Evolutionary conservation across 768 basidiomycete species (phyloP).

Genomic region (Leccinum aurantiacum): DNA sequence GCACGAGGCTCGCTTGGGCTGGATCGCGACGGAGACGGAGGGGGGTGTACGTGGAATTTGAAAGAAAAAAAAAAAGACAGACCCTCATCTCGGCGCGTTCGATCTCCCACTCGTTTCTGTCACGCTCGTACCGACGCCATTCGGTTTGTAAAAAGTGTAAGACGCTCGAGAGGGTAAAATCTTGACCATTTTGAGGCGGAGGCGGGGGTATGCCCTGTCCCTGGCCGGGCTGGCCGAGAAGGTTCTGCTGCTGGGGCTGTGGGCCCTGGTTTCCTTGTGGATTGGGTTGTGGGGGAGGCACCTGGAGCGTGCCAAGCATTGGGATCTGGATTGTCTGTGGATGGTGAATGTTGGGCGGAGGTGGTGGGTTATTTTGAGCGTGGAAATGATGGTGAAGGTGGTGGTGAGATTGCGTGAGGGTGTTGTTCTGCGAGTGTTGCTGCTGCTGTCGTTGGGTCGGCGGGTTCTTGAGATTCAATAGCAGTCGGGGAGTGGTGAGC

Average conservation of each 20-base stretch:
- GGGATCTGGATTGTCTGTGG: conserved; percentile 51
- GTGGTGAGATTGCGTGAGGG: conserved; percentile 27
- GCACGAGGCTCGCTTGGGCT: not conserved
- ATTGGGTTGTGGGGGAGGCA: conserved; percentile 52
- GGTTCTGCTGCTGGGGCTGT: conserved; percentile 56
- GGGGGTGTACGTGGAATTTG: not conserved
- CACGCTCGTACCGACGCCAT: conserved; percentile 96
- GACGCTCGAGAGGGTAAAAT: conserved; percentile 90
- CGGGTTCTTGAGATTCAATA: conserved; percentile 33
- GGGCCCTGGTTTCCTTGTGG: conserved; percentile 38
- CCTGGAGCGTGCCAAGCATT: conserved; percentile 75
- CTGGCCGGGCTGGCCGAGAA: conserved; percentile 54
- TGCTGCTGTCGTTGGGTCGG: conserved; percentile 27
- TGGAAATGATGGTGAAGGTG: conserved; percentile 34
- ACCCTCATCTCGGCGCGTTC: conserved; percentile 99
- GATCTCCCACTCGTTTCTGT: conserved; percentile 99
- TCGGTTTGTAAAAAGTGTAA: conserved; percentile 98
- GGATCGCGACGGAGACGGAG: conserved; percentile 1
- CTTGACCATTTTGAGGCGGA: conserved; percentile 84
- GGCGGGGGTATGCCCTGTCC: conserved; percentile 65
- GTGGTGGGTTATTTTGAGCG: conserved; percentile 21
- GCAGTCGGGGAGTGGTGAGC: conserved; percentile 36
- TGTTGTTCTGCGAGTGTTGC: conserved; percentile 23
- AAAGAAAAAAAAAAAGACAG: conserved; percentile 35
- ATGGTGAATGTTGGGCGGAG: conserved; percentile 36